Base-by-base conservation (phyloP, 2,329 filamentous ascomycete genomes). In the Epichloe sibirici region DNA sequence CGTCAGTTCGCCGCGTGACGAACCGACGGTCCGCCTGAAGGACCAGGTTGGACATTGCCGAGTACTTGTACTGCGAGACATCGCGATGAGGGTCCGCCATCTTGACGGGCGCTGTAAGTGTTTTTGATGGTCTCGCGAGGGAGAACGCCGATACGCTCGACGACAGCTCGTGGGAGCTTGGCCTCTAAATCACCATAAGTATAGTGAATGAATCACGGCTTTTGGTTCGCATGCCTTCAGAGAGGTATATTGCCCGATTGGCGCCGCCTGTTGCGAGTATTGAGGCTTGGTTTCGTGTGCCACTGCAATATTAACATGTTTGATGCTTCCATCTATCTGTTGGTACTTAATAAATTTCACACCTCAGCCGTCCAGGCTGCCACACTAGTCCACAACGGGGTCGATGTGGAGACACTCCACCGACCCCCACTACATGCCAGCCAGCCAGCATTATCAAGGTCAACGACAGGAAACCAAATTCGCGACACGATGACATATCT, bases 1-100 rank as follows among this genome's bases (percentile, higher is more conserved):
- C 94, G 71, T 98, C 91, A 62, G 85, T 90, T 63, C 90, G 84
- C 68, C 93, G 84, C 58, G 89, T 89, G 63, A 95, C 86, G 68
- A 98, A 97, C 63, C 93, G 86, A 74, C 90, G 86, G 76, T 98
- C 93, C 75, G 90, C 90, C 87, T 98, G 93, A 82, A 98, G 88
- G 68, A 98, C 93, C 89, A 98, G 86, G 83, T 98, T 98, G 75
- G 93, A 98, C 93, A 98, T 97, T 71, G 88, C 90, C 83, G 90
- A 90, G 81, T 96, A 95, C 73, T 96, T 96, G 81, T 95, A 96
- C 73, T 95, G 90, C 71, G 89, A 90, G 65, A 95, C 87, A 85
- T 93, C 82, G 71, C 81, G 81, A 65, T 84, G 76, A 69, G 81
- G 77, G 69, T 84, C 86, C 70, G 86, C 78, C 88, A 91, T 90